These are phyloP conservation scores for Picochlorum sp. DNA, from an alignment of 139 green algal genomes.

Conservation along the genomic window DNA sequence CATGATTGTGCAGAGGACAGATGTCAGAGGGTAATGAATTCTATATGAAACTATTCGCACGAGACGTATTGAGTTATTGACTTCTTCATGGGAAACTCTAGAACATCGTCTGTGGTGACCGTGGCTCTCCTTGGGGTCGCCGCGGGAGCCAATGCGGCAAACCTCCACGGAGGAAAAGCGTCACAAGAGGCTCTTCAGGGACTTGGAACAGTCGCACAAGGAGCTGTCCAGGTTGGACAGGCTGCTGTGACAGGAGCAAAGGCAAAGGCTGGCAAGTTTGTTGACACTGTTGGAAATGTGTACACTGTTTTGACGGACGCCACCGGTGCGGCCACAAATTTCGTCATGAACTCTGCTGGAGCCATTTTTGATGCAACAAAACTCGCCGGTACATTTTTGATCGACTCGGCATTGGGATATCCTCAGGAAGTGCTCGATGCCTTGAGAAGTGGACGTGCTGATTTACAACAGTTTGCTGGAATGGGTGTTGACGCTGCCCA, in stretches of 20 bases:
- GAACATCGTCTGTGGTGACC: background rate
- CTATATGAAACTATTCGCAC: too few species aligned
- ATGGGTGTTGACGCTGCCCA: background rate
- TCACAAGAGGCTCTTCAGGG: background rate
- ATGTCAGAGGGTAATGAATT: too few species aligned
- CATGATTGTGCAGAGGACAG: too few species aligned
- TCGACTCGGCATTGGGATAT: background rate
- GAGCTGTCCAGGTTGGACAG: background rate
- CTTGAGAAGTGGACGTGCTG: background rate
- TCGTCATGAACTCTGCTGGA: background rate
- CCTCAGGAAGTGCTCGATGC: background rate
- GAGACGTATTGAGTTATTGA: too few species aligned
- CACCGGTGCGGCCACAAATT: background rate
- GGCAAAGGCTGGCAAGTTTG: background rate
- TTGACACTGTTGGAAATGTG: conserved; percentile 1
- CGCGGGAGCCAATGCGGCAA: background rate
- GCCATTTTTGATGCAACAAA: background rate
- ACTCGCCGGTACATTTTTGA: background rate
- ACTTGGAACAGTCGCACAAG: background rate
- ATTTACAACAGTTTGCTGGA: background rate
- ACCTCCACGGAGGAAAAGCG: background rate
- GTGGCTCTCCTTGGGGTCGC: background rate
- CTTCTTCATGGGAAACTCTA: too few species aligned
- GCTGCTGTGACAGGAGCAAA: background rate
- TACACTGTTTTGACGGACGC: background rate